A percentile compares a stretch with the other conserved stretches of the same genome.
Evolutionary conservation across 2,329 filamentous ascomycete genomes (phyloP).

Genomic region (Ophiostoma ulmi): DNA sequence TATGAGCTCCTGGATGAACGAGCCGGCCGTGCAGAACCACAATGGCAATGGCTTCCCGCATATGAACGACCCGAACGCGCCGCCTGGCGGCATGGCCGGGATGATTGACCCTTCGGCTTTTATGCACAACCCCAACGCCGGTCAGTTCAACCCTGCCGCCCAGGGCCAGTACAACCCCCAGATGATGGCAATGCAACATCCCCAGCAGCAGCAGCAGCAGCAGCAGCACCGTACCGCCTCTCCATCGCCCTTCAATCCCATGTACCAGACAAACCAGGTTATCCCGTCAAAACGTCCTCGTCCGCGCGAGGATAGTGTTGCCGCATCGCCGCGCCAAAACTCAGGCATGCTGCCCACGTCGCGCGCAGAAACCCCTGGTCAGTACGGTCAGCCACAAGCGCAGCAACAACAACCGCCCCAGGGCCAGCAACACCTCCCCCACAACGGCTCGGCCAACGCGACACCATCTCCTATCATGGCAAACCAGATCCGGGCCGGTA

Average conservation of each 20-base stretch:
- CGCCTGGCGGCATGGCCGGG: constrained; percentile 40
- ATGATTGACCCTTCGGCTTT: constrained; percentile 64
- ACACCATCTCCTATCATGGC: constrained; percentile 91
- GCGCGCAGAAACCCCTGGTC: constrained; percentile 87
- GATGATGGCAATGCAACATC: constrained; percentile 59
- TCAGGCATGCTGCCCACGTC: constrained; percentile 71
- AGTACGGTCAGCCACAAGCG: constrained; percentile 49
- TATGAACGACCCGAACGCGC: constrained; percentile 55
- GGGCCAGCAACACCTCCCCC: constrained; percentile 70
- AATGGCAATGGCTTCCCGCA: constrained; percentile 65
- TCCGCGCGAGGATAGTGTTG: constrained; percentile 76
- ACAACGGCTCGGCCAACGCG: constrained; percentile 73
- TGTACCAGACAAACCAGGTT: constrained; percentile 78
- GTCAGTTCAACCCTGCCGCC: constrained; percentile 18
- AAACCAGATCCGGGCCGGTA: constrained; percentile 67
- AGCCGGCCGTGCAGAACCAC: constrained; percentile 62
- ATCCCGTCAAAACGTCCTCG: constrained; percentile 85
- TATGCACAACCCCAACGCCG: constrained; percentile 45
- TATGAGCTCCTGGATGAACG: constrained; percentile 71
- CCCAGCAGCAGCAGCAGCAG: constrained; percentile 32
- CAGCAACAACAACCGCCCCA: constrained; percentile 51
- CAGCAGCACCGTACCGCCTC: constrained; percentile 62
- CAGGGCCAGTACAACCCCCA: constrained; percentile 57
- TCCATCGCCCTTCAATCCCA: constrained; percentile 62
- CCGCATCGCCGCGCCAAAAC: constrained; percentile 72